Base-by-base conservation (phyloP, 164 flowering plant genomes). In the Annona squamosa region DNA sequence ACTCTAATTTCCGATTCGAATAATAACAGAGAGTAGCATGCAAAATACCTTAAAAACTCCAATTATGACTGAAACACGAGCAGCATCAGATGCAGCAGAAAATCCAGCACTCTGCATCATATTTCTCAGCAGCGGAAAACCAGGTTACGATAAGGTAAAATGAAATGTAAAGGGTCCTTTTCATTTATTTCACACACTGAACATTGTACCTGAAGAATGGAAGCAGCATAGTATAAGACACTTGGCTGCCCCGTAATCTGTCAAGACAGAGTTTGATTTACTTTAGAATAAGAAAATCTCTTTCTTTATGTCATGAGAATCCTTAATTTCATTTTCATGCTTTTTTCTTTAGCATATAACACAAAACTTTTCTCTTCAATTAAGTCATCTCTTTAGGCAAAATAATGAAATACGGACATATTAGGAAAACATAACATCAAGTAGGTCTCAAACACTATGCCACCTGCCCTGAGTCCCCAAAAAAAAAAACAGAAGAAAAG, bases 241-340 rank as follows among this genome's bases (percentile, higher is more conserved):
- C 99, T 95, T 57, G 99, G 99, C 73, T 95, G 97, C 70, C 97
- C 99, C 48, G 99, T 93, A 79, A 95, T 91, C 99, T 95, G 86
- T 72, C 79, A 84, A 19, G 76, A 72, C 76, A 3, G 18, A 44
- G 19, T n/a, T 46, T 0, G 41, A 37, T 67, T 46, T n/a, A 66
- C 46, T 67, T 17, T 1, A n/a, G 13, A 59, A 59, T 46, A 46
- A 16, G 16, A 56, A 48, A 41, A 41, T 48, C 42, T 5, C 12
- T n/a, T 46, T 48, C 9, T 48, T 4, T 48, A 48, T 48, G 52
- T 48, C 52, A 7, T 48, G 52, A 7, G 52, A 4, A 48, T 26
- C 37, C 1, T 26, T 26, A 26, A 26, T 26, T 26, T 26, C 37
- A 26, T 26, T 26, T 26, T 26, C 37, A 26, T 26, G 37, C 37